Percentiles rank a stretch among this genome's conserved stretches.
Evolutionary conservation across 169 alveolate genomes (phyloP).

Genomic region (Cytauxzoon felis): DNA sequence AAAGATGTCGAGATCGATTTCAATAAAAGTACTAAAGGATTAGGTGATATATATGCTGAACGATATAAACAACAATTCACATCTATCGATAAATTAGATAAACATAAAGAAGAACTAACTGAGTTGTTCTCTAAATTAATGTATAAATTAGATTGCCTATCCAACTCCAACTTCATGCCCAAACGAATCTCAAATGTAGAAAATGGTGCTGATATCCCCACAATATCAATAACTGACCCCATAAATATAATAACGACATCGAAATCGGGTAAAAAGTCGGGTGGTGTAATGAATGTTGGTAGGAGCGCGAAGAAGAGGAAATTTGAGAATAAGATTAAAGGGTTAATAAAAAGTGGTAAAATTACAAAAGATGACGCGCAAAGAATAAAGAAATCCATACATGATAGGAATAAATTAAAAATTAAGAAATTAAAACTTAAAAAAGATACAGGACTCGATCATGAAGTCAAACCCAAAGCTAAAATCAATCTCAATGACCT

Average conservation of each 20-base stretch:
- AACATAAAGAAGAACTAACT: slow-evolving; percentile 60
- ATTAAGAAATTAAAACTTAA: slow-evolving; percentile 26
- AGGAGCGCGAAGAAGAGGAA: slow-evolving; percentile 55
- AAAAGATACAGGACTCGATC: slow-evolving; percentile 48
- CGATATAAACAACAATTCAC: slow-evolving; percentile 67
- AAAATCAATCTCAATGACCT: slow-evolving; percentile 48
- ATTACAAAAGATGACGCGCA: slow-evolving; percentile 40
- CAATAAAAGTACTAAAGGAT: slow-evolving; percentile 66
- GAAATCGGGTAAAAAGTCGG: not conserved
- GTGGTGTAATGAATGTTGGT: not conserved
- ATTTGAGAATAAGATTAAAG: slow-evolving; percentile 48
- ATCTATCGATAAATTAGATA: slow-evolving; percentile 60
- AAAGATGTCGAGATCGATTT: slow-evolving; percentile 66
- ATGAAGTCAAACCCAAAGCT: too few relatives aligned
- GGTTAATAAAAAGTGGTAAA: slow-evolving; percentile 50
- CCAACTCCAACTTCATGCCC: slow-evolving; percentile 70
- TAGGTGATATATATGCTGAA: slow-evolving; percentile 75
- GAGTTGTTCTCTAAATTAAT: slow-evolving; percentile 68
- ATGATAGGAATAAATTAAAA: slow-evolving; percentile 23
- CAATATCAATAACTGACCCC: slow-evolving; percentile 54
- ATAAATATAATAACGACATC: slow-evolving; percentile 42
- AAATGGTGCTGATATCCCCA: slow-evolving; percentile 17
- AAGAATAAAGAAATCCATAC: slow-evolving; percentile 23
- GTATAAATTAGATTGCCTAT: slow-evolving; percentile 69
- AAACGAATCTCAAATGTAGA: slow-evolving; percentile 47